Conservation (phyloP, 1,284 basidiomycete genomes). For the Amylostereum chailletii region DNA sequence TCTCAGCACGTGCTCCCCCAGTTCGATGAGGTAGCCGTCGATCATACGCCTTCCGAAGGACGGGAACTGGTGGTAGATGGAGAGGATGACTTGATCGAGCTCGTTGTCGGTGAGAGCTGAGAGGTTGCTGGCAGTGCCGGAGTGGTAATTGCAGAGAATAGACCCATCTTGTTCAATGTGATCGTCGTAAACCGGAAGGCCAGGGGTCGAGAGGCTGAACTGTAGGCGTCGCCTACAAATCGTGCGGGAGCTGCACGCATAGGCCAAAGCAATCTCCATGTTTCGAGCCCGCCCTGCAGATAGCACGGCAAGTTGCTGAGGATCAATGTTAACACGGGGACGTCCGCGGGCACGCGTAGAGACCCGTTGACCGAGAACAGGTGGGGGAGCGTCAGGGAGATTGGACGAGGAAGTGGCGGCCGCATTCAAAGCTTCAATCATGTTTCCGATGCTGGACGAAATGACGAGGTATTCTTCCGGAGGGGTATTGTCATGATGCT, state of each 20-base stretch:
- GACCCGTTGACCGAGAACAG: conserved; percentile 8
- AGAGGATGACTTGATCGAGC: conserved; percentile 13
- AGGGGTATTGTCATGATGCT: too few relatives aligned
- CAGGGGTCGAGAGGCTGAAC: conserved; percentile 19
- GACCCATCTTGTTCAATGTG: not conserved
- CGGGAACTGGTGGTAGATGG: conserved; percentile 15
- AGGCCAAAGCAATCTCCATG: conserved; percentile 14
- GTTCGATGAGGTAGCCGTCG: conserved; percentile 10
- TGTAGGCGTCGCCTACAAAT: conserved; percentile 23
- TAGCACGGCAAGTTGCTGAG: conserved; percentile 15
- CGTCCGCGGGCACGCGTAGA: conserved; percentile 17
- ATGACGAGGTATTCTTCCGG: too few relatives aligned
- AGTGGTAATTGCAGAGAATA: not conserved
- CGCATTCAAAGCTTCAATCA: too few relatives aligned
- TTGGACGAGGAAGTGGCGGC: conserved; percentile 11
- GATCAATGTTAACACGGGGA: conserved; percentile 21
- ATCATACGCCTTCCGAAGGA: conserved; percentile 18
- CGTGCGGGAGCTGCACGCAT: conserved; percentile 17
- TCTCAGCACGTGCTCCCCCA: conserved; percentile 10
- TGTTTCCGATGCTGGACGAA: too few relatives aligned
- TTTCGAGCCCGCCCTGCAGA: conserved; percentile 19
- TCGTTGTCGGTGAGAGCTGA: conserved; percentile 9
- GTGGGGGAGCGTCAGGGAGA: conserved; percentile 9
- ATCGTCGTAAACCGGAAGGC: conserved; percentile 17
- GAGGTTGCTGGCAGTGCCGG: not conserved